These are phyloP conservation scores for Avena sativa DNA, from an alignment of 176 grass and related monocot species.

Conservation along the genomic window DNA sequence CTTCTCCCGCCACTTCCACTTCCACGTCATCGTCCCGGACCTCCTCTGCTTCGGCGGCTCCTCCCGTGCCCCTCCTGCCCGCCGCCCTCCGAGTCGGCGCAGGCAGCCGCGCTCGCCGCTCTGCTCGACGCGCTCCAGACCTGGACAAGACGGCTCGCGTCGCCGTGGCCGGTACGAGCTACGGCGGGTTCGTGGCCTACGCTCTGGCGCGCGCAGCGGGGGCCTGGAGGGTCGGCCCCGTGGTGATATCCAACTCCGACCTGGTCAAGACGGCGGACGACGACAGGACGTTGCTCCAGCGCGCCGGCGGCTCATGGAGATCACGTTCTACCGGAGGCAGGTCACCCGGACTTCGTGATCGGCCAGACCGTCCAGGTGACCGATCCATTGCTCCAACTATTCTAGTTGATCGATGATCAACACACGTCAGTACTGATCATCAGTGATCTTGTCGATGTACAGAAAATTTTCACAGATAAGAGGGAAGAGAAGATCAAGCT, in stretches of 20 bases:
- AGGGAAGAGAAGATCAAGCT: slow-evolving; percentile 73
- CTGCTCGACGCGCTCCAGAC: slow-evolving; percentile 59
- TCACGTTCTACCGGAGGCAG: slow-evolving; percentile 52
- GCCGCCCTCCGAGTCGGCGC: slow-evolving; percentile 50
- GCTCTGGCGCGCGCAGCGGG: slow-evolving; percentile 57
- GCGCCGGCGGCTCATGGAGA: slow-evolving; percentile 51
- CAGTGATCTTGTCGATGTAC: slow-evolving; percentile 31
- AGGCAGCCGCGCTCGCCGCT: slow-evolving; percentile 62
- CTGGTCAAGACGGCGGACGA: slow-evolving; percentile 71
- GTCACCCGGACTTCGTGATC: slow-evolving; percentile 69
- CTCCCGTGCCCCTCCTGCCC: slow-evolving; percentile 43
- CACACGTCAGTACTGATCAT: background rate
- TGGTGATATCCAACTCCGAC: slow-evolving; percentile 81
- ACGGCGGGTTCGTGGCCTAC: slow-evolving; percentile 89
- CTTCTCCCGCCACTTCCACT: slow-evolving; percentile 59
- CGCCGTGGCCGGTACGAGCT: slow-evolving; percentile 76
- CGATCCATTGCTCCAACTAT: background rate
- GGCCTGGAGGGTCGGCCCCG: slow-evolving; percentile 47
- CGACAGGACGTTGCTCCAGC: slow-evolving; percentile 49
- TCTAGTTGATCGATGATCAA: background rate
- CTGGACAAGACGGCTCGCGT: slow-evolving; percentile 16
- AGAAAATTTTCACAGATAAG: slow-evolving; percentile 66
- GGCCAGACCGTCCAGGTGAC: slow-evolving; percentile 49
- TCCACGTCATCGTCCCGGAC: slow-evolving; percentile 80
- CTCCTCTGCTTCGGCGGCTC: slow-evolving; percentile 80